Base-by-base conservation (phyloP, 1,139 yeast species). In the Candida mesenterica region DNA sequence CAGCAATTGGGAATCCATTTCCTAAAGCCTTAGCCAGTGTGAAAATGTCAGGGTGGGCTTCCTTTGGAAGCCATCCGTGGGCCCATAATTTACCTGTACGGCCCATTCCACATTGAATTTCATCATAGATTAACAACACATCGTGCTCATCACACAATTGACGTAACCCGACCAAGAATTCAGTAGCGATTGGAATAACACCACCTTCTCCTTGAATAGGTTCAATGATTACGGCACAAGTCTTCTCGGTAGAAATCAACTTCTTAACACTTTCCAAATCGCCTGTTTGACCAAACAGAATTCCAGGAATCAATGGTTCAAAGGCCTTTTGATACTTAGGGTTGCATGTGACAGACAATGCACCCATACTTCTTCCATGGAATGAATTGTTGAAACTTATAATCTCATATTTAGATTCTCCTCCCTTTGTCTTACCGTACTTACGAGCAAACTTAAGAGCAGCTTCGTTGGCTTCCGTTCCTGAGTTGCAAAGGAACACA, bases 191-290 rank as follows among this genome's bases (percentile, higher is more conserved):
- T 15, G 80, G 77, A 50, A 81, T 79, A 15, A 92, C 82, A 42
- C 98, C 98, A 38, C 98, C 98, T 66, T 92, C 98, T 48, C 97
- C 98, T 66, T 92, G 98, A 41, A 92, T 82, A 15, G 98, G 98
- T 64, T 92, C 98, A 27, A 92, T 80, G 38, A 92, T 90, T 26
- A 92, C 94, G 36, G 90, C 98, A 53, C 96, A 88, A 1, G 96
- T 82, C 50, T 82, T 78, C 7, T 82, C 84, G 41, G 59, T 61
- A 42, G 73, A 73, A 37, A 89, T 80, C 13, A 80, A 53, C 2
- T 59, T 50, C 43, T 79, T 72, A 9, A 87, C 81, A 22, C 82
- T 73, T 33, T 65, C 72, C 27, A 82, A 65, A 50, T 82, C 78
- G 42, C 75, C 77, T 36, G 82, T 69, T 34, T 68, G 67, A 14